Evolutionary conservation across 1,139 yeast genomes (phyloP).

Genomic region (Magnusiomyces suaveolens): DNA sequence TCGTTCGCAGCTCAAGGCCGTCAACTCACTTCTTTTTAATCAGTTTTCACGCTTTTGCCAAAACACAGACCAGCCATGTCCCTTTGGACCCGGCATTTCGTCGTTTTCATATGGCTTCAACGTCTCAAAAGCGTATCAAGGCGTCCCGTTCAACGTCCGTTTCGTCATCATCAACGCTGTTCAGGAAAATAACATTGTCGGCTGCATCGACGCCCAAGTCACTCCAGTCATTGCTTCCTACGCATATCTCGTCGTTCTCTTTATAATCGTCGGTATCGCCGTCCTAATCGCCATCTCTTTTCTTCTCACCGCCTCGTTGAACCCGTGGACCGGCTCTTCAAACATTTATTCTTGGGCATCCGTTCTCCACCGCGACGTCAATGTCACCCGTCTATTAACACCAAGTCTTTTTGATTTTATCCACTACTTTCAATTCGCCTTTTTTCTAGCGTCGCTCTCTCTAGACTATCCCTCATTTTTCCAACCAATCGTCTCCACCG

Average conservation of each 20-base stretch:
- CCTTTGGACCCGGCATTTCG: conserved; percentile 23
- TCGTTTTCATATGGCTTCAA: conserved; percentile 22
- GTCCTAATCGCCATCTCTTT: conserved; percentile 39
- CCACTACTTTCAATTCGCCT: conserved; percentile 48
- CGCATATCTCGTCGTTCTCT: conserved; percentile 37
- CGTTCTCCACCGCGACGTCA: conserved; percentile 52
- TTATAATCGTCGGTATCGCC: conserved; percentile 38
- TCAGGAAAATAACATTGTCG: conserved; percentile 34
- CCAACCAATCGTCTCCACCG: conserved; percentile 42
- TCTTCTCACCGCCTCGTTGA: conserved; percentile 33
- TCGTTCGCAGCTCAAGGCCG: conserved; percentile 19
- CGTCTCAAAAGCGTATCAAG: conserved; percentile 22
- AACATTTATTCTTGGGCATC: conserved; percentile 50
- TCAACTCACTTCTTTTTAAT: conserved; percentile 18
- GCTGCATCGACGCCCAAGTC: conserved; percentile 42
- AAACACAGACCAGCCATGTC: conserved; percentile 22
- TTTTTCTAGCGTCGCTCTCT: conserved; percentile 48
- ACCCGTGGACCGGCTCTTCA: conserved; percentile 55
- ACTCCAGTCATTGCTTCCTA: conserved; percentile 42
- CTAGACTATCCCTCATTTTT: conserved; percentile 56
- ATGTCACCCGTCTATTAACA: conserved; percentile 47
- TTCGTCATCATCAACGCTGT: conserved; percentile 32
- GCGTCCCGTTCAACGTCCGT: conserved; percentile 26
- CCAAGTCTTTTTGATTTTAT: conserved; percentile 46
- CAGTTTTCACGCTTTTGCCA: conserved; percentile 27